Evolutionary conservation across 768 basidiomycete species (phyloP).

Genomic region (Collybia nuda): DNA sequence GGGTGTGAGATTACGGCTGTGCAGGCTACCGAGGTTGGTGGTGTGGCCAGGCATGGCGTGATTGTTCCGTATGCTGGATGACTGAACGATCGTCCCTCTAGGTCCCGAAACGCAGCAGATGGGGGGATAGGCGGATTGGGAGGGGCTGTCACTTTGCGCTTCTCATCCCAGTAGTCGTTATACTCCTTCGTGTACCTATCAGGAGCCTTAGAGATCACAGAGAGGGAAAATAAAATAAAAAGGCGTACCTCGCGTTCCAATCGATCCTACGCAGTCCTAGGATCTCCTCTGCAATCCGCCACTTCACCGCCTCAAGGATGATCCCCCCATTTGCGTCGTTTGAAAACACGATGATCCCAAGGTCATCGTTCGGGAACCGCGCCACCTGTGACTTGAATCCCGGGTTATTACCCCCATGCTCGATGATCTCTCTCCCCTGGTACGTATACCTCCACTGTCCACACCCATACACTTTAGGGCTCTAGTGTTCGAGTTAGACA

Average conservation of each 20-base stretch:
- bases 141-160: constrained; percentile 23
- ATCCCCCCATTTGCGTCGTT: constrained; percentile 37
- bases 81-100: constrained; percentile 22
- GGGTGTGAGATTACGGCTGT: no score
- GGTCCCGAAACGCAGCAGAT: constrained; percentile 14
- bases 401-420: constrained; percentile 42
- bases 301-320: constrained; percentile 35
- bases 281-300: constrained; percentile 35
- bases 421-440: constrained; percentile 39
- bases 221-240: background rate
- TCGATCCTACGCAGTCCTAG: constrained; percentile 31
- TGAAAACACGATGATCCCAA: constrained; percentile 37
- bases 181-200: constrained; percentile 25
- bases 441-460: constrained; percentile 39
- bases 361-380: constrained; percentile 32
- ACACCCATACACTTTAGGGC: constrained; percentile 37
- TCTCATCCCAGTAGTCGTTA: constrained; percentile 18
- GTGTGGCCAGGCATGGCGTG: constrained; percentile 21
- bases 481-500: constrained; percentile 18
- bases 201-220: background rate
- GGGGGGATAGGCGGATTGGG: constrained; percentile 18
- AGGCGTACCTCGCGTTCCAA: constrained; percentile 35
- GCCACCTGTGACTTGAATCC: constrained; percentile 29
- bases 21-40: constrained; percentile 7
- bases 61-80: constrained; percentile 34